Conservation (phyloP, 1,139 yeast genomes). For the Arxiozyma heterogenica region DNA sequence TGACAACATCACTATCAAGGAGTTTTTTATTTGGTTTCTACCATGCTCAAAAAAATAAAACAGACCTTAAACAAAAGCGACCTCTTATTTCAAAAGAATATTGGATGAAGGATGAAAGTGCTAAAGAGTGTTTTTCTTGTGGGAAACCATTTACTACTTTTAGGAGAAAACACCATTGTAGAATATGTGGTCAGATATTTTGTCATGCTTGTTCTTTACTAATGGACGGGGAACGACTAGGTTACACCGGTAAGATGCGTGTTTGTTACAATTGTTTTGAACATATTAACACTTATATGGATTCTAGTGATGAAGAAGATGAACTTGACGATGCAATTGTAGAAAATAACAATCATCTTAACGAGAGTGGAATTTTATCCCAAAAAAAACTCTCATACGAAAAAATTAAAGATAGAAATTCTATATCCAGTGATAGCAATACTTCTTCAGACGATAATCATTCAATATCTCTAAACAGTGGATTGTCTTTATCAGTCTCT, state of each 20-base stretch:
- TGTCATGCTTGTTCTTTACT: conserved; percentile 80
- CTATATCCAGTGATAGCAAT: background rate
- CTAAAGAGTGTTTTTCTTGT: conserved; percentile 72
- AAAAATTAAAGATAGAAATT: background rate
- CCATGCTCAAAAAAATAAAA: conserved; percentile 22
- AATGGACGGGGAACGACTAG: conserved; percentile 66
- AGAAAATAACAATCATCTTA: conserved; percentile 17
- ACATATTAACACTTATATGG: conserved; percentile 50
- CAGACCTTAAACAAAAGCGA: conserved; percentile 31
- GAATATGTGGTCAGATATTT: conserved; percentile 93
- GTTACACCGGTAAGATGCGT: conserved; percentile 60
- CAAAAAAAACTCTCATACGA: background rate
- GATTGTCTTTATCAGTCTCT: background rate
- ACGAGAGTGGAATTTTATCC: background rate
- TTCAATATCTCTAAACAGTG: background rate
- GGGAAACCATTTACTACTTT: conserved; percentile 66
- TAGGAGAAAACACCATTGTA: conserved; percentile 86
- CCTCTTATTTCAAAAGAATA: conserved; percentile 53
- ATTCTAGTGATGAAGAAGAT: conserved; percentile 55
- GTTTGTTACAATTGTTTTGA: conserved; percentile 74
- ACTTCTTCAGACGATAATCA: background rate
- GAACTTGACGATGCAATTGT: conserved; percentile 6
- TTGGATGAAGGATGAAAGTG: conserved; percentile 90
- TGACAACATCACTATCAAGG: conserved; percentile 35
- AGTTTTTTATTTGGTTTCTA: conserved; percentile 41